Evolutionary conservation across 2,329 filamentous ascomycete genomes (phyloP).

Genomic region (Biscogniauxia mediterranea): DNA sequence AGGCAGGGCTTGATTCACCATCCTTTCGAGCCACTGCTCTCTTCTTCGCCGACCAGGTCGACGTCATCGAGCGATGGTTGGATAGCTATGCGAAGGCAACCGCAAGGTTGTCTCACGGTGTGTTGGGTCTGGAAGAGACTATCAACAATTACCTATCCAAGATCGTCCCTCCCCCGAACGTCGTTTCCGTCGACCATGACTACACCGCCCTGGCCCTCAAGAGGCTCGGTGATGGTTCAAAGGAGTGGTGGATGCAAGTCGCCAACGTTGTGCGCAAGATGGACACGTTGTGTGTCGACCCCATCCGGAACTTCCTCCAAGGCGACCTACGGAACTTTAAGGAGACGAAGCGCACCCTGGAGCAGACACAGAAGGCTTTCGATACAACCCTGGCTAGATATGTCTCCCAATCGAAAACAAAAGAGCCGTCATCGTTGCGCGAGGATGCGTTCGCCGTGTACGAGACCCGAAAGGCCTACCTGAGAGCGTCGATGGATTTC

Average conservation of each 20-base stretch:
- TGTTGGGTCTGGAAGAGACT: constrained; percentile 73
- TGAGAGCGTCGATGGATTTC: constrained; percentile 92
- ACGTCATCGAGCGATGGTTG: constrained; percentile 89
- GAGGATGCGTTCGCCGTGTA: constrained; percentile 97
- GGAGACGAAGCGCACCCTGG: constrained; percentile 73
- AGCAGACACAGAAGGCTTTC: constrained; percentile 78
- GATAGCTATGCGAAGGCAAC: constrained; percentile 57
- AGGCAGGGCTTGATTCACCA: constrained; percentile 93
- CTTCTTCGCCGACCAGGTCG: constrained; percentile 90
- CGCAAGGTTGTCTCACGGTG: constrained; percentile 56
- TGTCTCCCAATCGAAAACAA: constrained; percentile 82
- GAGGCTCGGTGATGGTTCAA: constrained; percentile 78
- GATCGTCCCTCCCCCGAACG: constrained; percentile 68
- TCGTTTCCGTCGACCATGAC: constrained; percentile 90
- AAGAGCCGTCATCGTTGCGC: constrained; percentile 84
- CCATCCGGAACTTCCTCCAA: constrained; percentile 73
- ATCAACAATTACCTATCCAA: constrained; percentile 75
- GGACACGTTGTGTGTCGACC: constrained; percentile 75
- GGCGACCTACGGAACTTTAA: constrained; percentile 84
- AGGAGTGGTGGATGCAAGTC: constrained; percentile 82
- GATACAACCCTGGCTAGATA: constrained; percentile 82
- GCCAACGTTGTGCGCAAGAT: constrained; percentile 73
- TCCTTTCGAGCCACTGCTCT: constrained; percentile 85
- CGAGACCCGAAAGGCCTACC: constrained; percentile 84
- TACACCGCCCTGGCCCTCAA: constrained; percentile 87